Evolutionary conservation across 768 basidiomycete species (phyloP).

Genomic region (Agrocybe pediades): DNA sequence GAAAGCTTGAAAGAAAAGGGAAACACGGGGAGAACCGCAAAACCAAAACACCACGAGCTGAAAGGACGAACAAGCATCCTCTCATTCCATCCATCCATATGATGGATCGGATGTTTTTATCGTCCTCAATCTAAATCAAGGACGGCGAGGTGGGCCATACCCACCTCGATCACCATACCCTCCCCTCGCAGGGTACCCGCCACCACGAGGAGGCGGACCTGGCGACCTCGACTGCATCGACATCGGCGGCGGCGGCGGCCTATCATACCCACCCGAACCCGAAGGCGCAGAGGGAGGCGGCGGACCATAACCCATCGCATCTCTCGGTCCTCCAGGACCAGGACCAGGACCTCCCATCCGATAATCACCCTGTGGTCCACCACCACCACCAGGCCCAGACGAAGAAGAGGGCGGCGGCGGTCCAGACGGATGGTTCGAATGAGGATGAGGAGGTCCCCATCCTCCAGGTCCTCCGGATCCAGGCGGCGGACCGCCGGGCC

Average conservation of each 20-base stretch:
- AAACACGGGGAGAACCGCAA: no score
- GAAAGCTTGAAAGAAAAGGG: no score
- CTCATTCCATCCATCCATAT: no score
- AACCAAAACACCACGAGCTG: no score
- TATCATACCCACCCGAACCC: constrained; percentile 37
- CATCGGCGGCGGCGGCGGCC: constrained; percentile 9
- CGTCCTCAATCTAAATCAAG: no score
- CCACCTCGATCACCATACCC: background rate
- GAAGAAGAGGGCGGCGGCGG: constrained; percentile 25
- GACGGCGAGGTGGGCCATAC: background rate
- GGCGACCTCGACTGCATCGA: no score
- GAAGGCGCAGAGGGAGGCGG: constrained; percentile 21
- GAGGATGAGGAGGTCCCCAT: constrained; percentile 4
- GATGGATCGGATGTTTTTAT: no score
- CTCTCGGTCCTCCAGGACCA: no score
- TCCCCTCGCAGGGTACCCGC: background rate
- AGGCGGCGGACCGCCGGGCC: constrained; percentile 19
- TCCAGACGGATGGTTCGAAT: constrained; percentile 15
- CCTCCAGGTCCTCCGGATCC: constrained; percentile 20
- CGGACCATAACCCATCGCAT: constrained; percentile 24
- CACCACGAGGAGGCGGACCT: background rate
- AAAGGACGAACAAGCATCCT: no score
- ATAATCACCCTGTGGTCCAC: constrained; percentile 35
- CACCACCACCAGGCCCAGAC: constrained; percentile 15
- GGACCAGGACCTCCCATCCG: constrained; percentile 17